These are phyloP conservation scores for Fusarium paranaense DNA, from an alignment of 2,329 filamentous ascomycete genomes.

Conservation along the genomic window DNA sequence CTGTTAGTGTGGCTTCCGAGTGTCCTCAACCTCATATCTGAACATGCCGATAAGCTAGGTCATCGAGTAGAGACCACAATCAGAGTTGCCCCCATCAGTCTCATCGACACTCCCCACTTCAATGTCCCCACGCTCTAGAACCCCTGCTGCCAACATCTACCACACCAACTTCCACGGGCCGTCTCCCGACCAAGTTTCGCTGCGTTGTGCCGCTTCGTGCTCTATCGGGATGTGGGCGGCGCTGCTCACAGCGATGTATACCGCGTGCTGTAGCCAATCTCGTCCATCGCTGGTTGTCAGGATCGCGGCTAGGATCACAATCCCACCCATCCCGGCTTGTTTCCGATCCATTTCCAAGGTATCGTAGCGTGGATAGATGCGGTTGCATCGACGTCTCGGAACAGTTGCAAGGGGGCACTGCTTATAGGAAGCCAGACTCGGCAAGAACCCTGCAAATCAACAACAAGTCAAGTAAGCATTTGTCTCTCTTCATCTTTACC, in stretches of 20 bases:
- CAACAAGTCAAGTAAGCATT: slow-evolving; percentile 37
- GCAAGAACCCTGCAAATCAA: slow-evolving; percentile 64
- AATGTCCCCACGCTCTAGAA: slow-evolving; percentile 16
- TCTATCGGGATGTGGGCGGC: slow-evolving; percentile 9
- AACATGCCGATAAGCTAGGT: neutral
- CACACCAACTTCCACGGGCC: slow-evolving; percentile 27
- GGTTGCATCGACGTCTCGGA: slow-evolving; percentile 18
- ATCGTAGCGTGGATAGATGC: slow-evolving; percentile 14
- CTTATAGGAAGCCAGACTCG: slow-evolving; percentile 71
- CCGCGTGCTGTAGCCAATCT: slow-evolving; percentile 13
- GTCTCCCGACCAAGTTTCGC: slow-evolving; percentile 14
- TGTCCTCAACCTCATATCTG: neutral
- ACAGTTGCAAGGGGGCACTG: slow-evolving; percentile 16
- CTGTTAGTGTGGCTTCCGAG: neutral
- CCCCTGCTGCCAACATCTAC: slow-evolving; percentile 21
- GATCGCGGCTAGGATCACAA: slow-evolving; percentile 6
- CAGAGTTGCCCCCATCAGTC: slow-evolving; percentile 3
- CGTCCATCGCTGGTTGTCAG: slow-evolving; percentile 10
- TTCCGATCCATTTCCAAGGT: slow-evolving; percentile 11
- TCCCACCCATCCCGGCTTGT: slow-evolving; percentile 13
- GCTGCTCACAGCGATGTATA: slow-evolving; percentile 6
- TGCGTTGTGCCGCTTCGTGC: slow-evolving; percentile 12
- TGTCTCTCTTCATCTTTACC: slow-evolving; percentile 26
- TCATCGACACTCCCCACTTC: slow-evolving; percentile 5
- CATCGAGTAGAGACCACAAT: neutral